A percentile compares a stretch with the other conserved stretches of the same genome.
Evolutionary conservation across 129 eudicot genomes (phyloP).

Genomic region (Pittosporum tobira): DNA sequence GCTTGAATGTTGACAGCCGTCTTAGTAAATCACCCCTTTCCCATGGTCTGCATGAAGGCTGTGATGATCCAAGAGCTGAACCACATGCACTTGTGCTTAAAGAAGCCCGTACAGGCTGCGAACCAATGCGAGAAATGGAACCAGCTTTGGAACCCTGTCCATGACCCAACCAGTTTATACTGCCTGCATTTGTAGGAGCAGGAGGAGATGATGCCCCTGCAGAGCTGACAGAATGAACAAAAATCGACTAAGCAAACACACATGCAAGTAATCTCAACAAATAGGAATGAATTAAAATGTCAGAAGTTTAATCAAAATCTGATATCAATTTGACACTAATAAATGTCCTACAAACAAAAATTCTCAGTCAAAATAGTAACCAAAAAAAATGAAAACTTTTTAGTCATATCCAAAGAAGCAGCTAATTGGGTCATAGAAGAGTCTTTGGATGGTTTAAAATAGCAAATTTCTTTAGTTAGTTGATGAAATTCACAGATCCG

Average conservation of each 20-base stretch:
- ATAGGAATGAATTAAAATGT: neutral
- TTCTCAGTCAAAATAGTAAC: neutral
- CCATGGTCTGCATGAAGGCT: conserved; percentile 96
- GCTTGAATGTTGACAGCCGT: conserved; percentile 73
- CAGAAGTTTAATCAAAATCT: neutral
- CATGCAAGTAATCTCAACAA: neutral
- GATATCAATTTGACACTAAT: neutral
- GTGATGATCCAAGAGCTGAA: conserved; percentile 77
- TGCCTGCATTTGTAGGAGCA: conserved; percentile 65
- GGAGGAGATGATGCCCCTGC: conserved; percentile 97
- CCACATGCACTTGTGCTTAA: conserved; percentile 65
- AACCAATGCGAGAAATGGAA: conserved; percentile 58
- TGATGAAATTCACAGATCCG: conserved; percentile 4
- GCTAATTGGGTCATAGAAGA: too few relatives aligned
- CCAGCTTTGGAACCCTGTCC: conserved; percentile 78
- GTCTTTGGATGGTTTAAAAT: too few relatives aligned
- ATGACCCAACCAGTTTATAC: conserved; percentile 69
- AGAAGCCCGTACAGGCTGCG: conserved; percentile 59
- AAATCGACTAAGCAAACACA: neutral
- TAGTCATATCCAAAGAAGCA: too few relatives aligned
- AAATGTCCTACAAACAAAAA: neutral
- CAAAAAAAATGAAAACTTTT: too few relatives aligned
- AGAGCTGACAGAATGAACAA: conserved; percentile 37
- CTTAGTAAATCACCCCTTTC: conserved; percentile 88
- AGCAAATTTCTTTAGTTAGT: neutral